These are phyloP conservation scores for Torrubiella hemipterigena DNA, from an alignment of 2,329 filamentous ascomycete genomes.

Conservation along the genomic window DNA sequence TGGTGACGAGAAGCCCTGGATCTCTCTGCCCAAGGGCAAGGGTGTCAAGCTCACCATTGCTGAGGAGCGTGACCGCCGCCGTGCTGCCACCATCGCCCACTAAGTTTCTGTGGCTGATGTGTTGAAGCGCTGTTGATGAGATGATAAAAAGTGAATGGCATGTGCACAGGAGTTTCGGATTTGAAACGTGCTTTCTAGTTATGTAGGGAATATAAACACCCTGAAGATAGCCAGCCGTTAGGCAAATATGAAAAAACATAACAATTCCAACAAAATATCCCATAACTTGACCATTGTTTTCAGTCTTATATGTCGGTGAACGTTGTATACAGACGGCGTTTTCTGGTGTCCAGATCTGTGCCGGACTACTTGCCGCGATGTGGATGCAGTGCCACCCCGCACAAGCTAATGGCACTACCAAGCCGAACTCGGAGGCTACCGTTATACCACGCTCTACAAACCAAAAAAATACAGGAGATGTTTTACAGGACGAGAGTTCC, in stretches of 20 bases:
- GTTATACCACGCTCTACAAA: conserved; percentile 30
- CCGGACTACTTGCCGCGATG: too few relatives aligned
- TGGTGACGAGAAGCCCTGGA: conserved; percentile 96
- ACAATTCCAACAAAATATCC: conserved; percentile 1
- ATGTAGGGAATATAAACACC: conserved; percentile 11
- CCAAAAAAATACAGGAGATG: too few relatives aligned
- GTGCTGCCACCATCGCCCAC: conserved; percentile 54
- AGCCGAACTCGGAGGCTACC: conserved; percentile 7
- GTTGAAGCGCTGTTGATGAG: conserved; percentile 6
- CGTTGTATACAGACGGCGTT: too few relatives aligned
- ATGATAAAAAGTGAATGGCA: conserved; percentile 18
- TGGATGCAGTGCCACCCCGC: too few relatives aligned
- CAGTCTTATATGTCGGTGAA: not conserved
- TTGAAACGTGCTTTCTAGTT: conserved; percentile 21
- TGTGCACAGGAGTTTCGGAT: conserved; percentile 28
- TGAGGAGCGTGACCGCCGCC: conserved; percentile 97
- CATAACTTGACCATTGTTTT: conserved; percentile 1
- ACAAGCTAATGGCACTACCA: too few relatives aligned
- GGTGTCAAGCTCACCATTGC: conserved; percentile 99
- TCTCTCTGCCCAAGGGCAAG: conserved; percentile 99
- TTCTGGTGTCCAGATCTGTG: too few relatives aligned
- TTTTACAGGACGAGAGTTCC: too few relatives aligned
- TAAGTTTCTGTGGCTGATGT: conserved; percentile 22
- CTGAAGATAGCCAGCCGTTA: conserved; percentile 22
- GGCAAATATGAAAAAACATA: conserved; percentile 24